Percentiles rank a stretch among this genome's conserved stretches.
phyloP scores from a whole-genome alignment of 352 stramenopile species.

The Plasmopara muralis region DNA sequence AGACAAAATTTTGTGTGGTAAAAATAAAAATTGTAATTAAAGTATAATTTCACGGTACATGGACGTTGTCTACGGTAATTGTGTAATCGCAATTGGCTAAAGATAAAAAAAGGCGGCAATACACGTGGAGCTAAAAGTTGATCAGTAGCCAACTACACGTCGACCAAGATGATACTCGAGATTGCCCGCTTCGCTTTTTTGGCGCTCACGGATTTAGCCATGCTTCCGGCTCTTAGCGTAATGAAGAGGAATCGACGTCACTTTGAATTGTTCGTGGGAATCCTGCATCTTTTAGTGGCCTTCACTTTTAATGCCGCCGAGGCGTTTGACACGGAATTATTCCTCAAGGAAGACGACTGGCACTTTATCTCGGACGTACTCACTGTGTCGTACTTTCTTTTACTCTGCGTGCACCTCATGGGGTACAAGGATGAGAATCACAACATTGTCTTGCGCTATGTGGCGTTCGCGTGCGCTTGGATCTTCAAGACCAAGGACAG shows the following conservation, averaged over 20 bases:
- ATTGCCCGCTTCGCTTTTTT: conserved; percentile 62
- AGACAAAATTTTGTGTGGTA: no score
- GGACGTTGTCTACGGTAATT: no score
- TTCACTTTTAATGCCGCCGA: conserved; percentile 83
- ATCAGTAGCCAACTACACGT: background rate
- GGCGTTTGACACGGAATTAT: conserved; percentile 54
- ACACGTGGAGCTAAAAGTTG: no score
- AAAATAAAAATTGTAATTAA: no score
- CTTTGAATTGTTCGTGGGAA: conserved; percentile 86
- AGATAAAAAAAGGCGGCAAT: no score
- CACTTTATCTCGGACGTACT: conserved; percentile 86
- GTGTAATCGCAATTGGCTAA: no score
- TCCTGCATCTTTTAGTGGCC: conserved; percentile 72
- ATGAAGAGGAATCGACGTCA: conserved; percentile 80
- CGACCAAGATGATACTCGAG: conserved; percentile 27
- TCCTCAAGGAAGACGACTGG: conserved; percentile 70
- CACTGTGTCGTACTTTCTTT: conserved; percentile 77
- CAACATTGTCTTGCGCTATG: conserved; percentile 82
- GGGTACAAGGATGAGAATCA: conserved; percentile 71
- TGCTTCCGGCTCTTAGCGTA: conserved; percentile 68
- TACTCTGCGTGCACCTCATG: conserved; percentile 83
- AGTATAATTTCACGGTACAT: no score
- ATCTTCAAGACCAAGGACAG: conserved; percentile 83
- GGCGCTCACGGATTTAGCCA: conserved; percentile 62
- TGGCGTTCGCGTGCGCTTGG: conserved; percentile 76